A percentile compares a stretch with the other conserved stretches of the same genome.
These are phyloP conservation scores for Schizonepeta tenuifolia DNA, from an alignment of 257 asterid species.

Conservation along the genomic window DNA sequence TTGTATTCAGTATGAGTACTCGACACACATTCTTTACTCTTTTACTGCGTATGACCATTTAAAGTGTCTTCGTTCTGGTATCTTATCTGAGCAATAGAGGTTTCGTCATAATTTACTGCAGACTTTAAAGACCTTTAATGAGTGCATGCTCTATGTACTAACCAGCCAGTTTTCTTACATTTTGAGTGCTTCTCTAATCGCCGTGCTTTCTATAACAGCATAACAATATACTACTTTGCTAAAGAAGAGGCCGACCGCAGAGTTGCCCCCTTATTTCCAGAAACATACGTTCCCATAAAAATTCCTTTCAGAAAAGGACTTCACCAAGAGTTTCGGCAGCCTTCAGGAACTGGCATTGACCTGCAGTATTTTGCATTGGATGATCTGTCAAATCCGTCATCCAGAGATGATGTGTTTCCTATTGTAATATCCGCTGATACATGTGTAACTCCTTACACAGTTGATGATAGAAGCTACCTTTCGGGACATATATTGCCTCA, in stretches of 20 bases:
- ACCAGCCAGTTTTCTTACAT: slow-evolving; percentile 1
- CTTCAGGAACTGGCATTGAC: slow-evolving; percentile 79
- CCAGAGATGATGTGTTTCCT: slow-evolving; percentile 60
- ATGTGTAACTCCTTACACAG: slow-evolving; percentile 41
- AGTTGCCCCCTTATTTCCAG: slow-evolving; percentile 56
- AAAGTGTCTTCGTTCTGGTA: neutral
- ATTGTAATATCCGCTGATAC: slow-evolving; percentile 69
- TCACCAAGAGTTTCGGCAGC: slow-evolving; percentile 69
- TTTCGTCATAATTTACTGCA: neutral
- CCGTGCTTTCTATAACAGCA: slow-evolving; percentile 51
- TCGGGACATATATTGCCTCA: slow-evolving; percentile 45
- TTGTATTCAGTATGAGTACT: neutral
- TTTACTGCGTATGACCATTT: neutral
- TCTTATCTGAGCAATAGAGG: neutral
- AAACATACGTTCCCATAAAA: slow-evolving; percentile 56
- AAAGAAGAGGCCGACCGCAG: slow-evolving; percentile 59
- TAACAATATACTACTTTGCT: slow-evolving; percentile 71
- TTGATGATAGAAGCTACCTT: slow-evolving; percentile 41
- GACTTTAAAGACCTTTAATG: neutral
- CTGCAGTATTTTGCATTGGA: slow-evolving; percentile 52
- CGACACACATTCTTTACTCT: neutral
- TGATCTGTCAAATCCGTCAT: slow-evolving; percentile 47
- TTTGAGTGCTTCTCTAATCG: slow-evolving; percentile 34
- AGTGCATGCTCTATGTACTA: slow-evolving; percentile 10
- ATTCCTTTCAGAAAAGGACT: slow-evolving; percentile 72